Evolutionary conservation across 1,284 basidiomycete species (phyloP), one percentile per base, ranked within the genome.

Genomic region (Ceratobasidium sp.): DNA sequence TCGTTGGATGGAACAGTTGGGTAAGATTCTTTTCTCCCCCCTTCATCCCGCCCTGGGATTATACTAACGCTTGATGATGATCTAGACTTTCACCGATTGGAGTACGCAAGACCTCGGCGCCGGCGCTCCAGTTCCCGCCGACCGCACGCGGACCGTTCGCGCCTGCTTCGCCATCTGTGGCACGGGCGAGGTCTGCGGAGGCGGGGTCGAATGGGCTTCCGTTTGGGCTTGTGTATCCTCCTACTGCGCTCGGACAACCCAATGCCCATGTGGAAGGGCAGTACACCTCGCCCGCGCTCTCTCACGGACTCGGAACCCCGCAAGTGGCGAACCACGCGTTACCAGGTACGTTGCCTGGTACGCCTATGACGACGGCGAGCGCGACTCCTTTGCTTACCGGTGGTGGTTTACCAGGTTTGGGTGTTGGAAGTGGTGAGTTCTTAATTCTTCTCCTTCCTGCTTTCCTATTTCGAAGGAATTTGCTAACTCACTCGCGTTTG

Each of bases 241-340:
- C 32, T 35, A 4, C 18, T 18, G 43, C 43, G 9, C n/a, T n/a
- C n/a, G n/a, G n/a, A n/a, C n/a, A n/a, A n/a, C n/a, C n/a, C n/a
- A n/a, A n/a, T n/a, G 43, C 43, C 43, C 43, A 44, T 44, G 18
- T 35, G 21, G n/a, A n/a, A n/a, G n/a, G n/a, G n/a, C 54, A 57
- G 14, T 18, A 57, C 8, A 57, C 30, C 18, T n/a, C 49, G 49
- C 49, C 49, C 16, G 21, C n/a, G 7, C 11, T 7, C n/a, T 52
- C 21, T 23, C 49, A 23, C n/a, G 28, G 26, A 35, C 44, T 66
- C 49, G 49, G 49, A 26, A 66, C 63, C 5, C 63, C 63, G 23
- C 63, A 66, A 23, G 47, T 66, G n/a, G n/a, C 49, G n/a, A 66
- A 66, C 49, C 63, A 66, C 21, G 49, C 63, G n/a, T 26, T 66